Evolutionary conservation across 1,284 basidiomycete species (phyloP).

Genomic region (Moesziomyces sp.): DNA sequence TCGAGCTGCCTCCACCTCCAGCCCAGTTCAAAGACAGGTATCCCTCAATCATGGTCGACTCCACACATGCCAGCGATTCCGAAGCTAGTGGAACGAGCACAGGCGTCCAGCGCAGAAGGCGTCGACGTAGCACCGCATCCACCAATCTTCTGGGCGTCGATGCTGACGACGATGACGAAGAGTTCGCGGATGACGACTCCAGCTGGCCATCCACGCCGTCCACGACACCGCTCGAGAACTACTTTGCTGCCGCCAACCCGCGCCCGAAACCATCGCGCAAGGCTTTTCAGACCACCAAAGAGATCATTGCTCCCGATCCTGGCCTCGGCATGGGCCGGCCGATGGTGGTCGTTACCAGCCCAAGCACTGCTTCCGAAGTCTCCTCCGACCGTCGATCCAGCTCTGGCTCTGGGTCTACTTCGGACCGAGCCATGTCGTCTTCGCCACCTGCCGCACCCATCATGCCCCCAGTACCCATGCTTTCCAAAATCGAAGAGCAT

Average conservation of each 20-base stretch:
- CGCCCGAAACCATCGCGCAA: constrained; percentile 1
- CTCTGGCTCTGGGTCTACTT: constrained; percentile 27
- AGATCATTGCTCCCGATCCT: constrained; percentile 25
- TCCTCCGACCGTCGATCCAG: constrained; percentile 40
- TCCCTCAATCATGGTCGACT: constrained; percentile 41
- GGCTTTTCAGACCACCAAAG: constrained; percentile 30
- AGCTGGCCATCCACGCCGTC: constrained; percentile 51
- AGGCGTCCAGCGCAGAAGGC: constrained; percentile 5
- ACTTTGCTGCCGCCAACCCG: constrained; percentile 28
- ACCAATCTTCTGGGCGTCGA: constrained; percentile 16
- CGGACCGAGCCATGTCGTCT: constrained; percentile 14
- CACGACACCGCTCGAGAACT: constrained; percentile 38
- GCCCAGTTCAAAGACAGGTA: constrained; percentile 36
- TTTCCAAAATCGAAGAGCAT: constrained; percentile 38
- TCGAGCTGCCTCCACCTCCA: constrained; percentile 41
- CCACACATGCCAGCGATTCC: constrained; percentile 31
- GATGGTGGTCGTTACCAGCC: constrained; percentile 47
- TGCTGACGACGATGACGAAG: constrained; percentile 29
- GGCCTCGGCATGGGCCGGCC: constrained; percentile 36
- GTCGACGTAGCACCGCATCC: constrained; percentile 29
- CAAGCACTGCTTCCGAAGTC: constrained; percentile 39
- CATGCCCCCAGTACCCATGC: constrained; percentile 13
- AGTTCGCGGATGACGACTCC: constrained; percentile 37
- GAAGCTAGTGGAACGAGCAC: constrained; percentile 21
- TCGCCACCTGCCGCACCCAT: constrained; percentile 27